Evolutionary conservation across 306 rosid genomes (phyloP), one percentile per base, ranked within the genome.

Genomic region (Prunus armeniaca): DNA sequence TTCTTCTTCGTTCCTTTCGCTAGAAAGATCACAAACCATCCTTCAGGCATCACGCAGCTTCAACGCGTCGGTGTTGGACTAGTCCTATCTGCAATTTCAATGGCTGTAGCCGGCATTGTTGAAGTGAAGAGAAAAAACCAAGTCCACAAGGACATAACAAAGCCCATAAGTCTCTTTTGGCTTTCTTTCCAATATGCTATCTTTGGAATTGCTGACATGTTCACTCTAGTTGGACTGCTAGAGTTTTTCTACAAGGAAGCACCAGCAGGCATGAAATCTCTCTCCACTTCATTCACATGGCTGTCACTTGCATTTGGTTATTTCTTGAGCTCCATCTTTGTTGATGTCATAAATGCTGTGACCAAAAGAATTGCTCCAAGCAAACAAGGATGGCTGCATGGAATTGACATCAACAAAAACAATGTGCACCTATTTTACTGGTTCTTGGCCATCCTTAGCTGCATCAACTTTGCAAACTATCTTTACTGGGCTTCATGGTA

Each of bases 121-220:
- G 98, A 91, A 72, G 86, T 83, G 15, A 89, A 89, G 80, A 84
- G 98, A 82, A 82, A 80, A 76, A 78, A 80, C 66, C 90, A 83
- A 68, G 88, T 85, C 4, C 72, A 73, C 12, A 65, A 75, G 28
- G 87, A 83, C 77, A 88, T 90, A 2, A 19, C 47, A 6, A 64
- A 80, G 9, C 90, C 83, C 9, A 84, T 91, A 30, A 89, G 91
- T 41, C 77, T 93, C 46, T 88, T 91, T 22, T 93, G 97, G 97
- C 84, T 93, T 12, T 87, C 97, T 1, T 90, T 89, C 66, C 98
- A 89, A 67, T 91, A 87, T 65, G 91, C 87, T 0, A 88, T 91
- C 17, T 93, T 93, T 69, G 98, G 98, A 19, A 82, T 89, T 49
- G 97, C 97, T 13, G 97, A 93, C 65, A 88, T 93, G 98, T 93